Percentiles rank a stretch among this genome's conserved stretches.
phyloP scores from a whole-genome alignment of 2,329 filamentous ascomycete species.

The Claviceps paspali region DNA sequence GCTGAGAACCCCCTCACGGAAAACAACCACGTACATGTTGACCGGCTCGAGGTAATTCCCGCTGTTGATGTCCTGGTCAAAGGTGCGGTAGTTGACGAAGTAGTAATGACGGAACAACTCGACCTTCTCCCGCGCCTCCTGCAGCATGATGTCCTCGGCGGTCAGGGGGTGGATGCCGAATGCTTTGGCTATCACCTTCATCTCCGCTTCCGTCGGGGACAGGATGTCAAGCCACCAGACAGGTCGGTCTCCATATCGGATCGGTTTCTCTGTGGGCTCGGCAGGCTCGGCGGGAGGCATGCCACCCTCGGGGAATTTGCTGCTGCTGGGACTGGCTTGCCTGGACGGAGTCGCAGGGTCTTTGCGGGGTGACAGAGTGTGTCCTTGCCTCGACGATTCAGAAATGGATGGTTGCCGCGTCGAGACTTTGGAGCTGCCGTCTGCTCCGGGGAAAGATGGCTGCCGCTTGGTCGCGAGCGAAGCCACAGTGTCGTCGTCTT shows the following conservation, averaged over 20 bases:
- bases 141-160: constrained; percentile 90
- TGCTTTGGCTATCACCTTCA: constrained; percentile 82
- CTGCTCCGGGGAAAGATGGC: constrained; percentile 10
- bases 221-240: constrained; percentile 96
- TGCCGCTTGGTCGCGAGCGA: constrained; percentile 12
- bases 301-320: constrained; percentile 21
- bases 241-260: constrained; percentile 63
- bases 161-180: constrained; percentile 95
- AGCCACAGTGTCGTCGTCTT: constrained; percentile 25
- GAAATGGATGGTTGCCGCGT: constrained; percentile 32
- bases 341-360: constrained; percentile 24
- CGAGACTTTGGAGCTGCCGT: constrained; percentile 27
- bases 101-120: constrained; percentile 97
- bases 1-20: constrained; percentile 84
- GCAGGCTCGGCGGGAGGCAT: constrained; percentile 6
- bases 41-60: constrained; percentile 88
- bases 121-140: constrained; percentile 94
- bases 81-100: constrained; percentile 95
- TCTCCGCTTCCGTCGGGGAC: constrained; percentile 81
- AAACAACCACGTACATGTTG: constrained; percentile 95
- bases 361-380: constrained; percentile 15
- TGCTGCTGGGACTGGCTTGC: constrained; percentile 30
- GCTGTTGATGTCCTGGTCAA: constrained; percentile 83
- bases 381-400: constrained; percentile 13
- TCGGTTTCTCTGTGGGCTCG: constrained; percentile 24